phyloP scores from a whole-genome alignment of 2,329 filamentous ascomycete species.

The Aspergillus sp. region DNA sequence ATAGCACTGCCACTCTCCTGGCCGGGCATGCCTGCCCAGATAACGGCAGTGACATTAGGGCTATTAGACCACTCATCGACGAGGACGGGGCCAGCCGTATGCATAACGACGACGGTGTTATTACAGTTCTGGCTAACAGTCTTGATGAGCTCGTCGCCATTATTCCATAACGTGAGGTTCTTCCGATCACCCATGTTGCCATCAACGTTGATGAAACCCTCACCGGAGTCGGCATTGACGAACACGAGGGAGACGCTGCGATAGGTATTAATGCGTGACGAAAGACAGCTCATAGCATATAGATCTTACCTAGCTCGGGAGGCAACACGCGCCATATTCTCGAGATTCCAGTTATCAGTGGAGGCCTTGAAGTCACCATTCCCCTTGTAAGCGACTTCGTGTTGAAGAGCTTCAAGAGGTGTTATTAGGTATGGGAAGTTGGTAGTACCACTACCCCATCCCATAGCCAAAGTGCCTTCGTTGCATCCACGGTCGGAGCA shows the following conservation, averaged over 20 bases:
- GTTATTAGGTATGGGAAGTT: slow-evolving; percentile 57
- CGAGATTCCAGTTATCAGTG: slow-evolving; percentile 48
- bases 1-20: slow-evolving; percentile 68
- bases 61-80: slow-evolving; percentile 53
- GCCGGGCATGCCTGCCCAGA: slow-evolving; percentile 66
- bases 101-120: slow-evolving; percentile 88
- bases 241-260: slow-evolving; percentile 61
- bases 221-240: slow-evolving; percentile 76
- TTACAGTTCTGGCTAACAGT: slow-evolving; percentile 67
- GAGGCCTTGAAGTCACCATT: slow-evolving; percentile 55
- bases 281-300: neutral
- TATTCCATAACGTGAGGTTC: slow-evolving; percentile 82
- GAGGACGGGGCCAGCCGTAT: slow-evolving; percentile 72
- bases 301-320: slow-evolving; percentile 34
- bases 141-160: slow-evolving; percentile 70
- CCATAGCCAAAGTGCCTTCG: slow-evolving; percentile 54
- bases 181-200: slow-evolving; percentile 81
- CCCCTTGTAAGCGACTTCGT: slow-evolving; percentile 56
- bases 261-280: neutral
- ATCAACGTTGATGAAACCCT: slow-evolving; percentile 76
- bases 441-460: slow-evolving; percentile 51
- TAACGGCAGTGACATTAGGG: slow-evolving; percentile 63
- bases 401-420: slow-evolving; percentile 55
- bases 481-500: slow-evolving; percentile 59
- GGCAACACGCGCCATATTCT: slow-evolving; percentile 43